These are phyloP conservation scores for Hymenoscyphus fraxineus DNA, from an alignment of 2,329 filamentous ascomycete genomes.

Conservation along the genomic window DNA sequence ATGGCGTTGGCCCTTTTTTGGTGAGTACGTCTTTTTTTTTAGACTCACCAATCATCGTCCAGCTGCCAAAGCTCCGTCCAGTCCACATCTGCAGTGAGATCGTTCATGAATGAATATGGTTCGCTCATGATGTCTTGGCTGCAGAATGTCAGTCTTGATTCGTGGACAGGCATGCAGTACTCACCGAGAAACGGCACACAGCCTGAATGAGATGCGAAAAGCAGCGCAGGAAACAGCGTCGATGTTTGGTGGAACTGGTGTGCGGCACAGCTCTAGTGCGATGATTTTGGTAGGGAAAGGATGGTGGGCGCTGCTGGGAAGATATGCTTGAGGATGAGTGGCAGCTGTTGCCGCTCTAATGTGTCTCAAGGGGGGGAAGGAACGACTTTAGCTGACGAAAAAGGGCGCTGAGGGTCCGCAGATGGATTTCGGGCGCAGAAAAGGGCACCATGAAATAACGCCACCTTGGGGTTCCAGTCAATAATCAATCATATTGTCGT, in stretches of 20 bases:
- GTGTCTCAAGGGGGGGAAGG: background rate
- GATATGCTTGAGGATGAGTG: background rate
- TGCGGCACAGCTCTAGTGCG: background rate
- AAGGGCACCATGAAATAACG: too few species aligned
- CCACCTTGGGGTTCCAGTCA: too few species aligned
- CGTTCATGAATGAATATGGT: background rate
- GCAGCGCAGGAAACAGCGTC: background rate
- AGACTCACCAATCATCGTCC: background rate
- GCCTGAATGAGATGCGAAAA: background rate
- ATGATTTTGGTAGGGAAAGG: background rate
- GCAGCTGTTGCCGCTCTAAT: background rate
- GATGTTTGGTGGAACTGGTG: background rate
- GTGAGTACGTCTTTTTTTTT: conserved; percentile 5
- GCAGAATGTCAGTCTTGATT: background rate
- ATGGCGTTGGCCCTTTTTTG: background rate
- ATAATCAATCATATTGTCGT: too few species aligned
- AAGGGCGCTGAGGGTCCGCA: background rate
- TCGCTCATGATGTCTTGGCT: background rate
- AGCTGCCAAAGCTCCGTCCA: background rate
- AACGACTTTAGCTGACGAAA: background rate
- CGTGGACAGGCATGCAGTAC: background rate
- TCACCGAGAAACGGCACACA: background rate
- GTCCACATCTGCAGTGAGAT: background rate
- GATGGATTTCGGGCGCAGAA: too few species aligned
- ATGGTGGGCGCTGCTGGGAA: background rate